phyloP scores from a whole-genome alignment of 495 filamentous ascomycete genomes.

The Parmelia sp. region DNA sequence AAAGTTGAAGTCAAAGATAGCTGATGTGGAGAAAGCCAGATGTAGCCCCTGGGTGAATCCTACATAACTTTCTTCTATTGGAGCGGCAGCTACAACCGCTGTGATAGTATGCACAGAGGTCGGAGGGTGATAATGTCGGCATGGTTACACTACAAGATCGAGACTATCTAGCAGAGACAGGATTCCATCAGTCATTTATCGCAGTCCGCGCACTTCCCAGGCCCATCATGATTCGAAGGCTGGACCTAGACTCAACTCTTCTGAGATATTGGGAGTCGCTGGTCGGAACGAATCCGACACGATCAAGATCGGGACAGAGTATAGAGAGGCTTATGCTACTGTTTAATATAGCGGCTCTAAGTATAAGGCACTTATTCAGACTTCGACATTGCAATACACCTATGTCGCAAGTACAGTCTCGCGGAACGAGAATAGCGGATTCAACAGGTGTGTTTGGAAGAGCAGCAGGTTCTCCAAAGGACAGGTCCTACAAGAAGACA shows the following conservation, averaged over 20 bases:
- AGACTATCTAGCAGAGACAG: not conserved
- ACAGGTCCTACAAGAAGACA: too few species aligned
- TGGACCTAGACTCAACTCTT: conserved; percentile 3
- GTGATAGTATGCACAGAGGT: conserved; percentile 8
- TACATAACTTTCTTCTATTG: conserved; percentile 7
- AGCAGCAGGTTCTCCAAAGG: too few species aligned
- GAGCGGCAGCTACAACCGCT: conserved; percentile 9
- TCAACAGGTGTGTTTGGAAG: too few species aligned
- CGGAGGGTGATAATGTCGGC: not conserved
- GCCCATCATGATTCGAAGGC: conserved; percentile 1
- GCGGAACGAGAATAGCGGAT: too few species aligned
- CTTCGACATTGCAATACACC: too few species aligned
- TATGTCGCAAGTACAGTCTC: too few species aligned
- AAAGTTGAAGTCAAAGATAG: not conserved
- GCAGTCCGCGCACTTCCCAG: not conserved
- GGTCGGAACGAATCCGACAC: not conserved
- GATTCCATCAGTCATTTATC: not conserved
- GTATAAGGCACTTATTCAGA: too few species aligned
- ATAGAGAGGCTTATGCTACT: not conserved
- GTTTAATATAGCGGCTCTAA: not conserved
- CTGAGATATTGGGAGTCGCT: not conserved
- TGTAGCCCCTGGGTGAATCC: conserved; percentile 4
- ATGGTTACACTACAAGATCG: not conserved
- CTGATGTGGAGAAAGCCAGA: not conserved
- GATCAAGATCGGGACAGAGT: too few species aligned